Evolutionary conservation across 306 rosid species (phyloP), one percentile per base, ranked within the genome.

Genomic region (Canavalia gladiata): DNA sequence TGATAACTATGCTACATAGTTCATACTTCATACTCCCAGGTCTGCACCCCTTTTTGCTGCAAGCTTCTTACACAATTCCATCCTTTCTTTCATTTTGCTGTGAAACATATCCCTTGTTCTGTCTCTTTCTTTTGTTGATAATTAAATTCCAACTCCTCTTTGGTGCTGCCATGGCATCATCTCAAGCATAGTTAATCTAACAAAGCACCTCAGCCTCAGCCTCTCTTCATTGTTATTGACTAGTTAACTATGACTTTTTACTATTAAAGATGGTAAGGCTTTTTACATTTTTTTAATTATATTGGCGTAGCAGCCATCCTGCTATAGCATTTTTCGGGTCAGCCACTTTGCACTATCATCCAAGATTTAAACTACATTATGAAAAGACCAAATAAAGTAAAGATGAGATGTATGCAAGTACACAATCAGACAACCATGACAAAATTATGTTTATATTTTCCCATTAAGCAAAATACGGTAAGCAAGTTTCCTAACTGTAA

Each of bases 401-500:
- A 39, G 49, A 60, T 47, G 28, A 68, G 2, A 11, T 54, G 30
- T 8, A 67, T n/a, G 52, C 49, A 25, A 54, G 52, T 43, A 78
- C 37, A 45, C 64, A 8, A 46, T 13, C 50, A 43, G 37, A 51
- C 54, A 68, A 78, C 33, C 69, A 57, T 59, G 45, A 43, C 52
- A 9, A 46, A 56, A 56, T 35, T 66, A 39, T 39, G 55, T 28
- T 35, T 75, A 47, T 0, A 79, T 63, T 28, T 66, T 34, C 29
- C 35, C 49, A 79, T 45, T 2, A 63, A 80, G 39, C 8, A 80
- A 80, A 68, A 57, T 49, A 13, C 37, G 18, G 7, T 69, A 75
- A 6, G 30, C 60, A 55, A 25, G 70, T 68, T 82, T 72, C 50
- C 59, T 81, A 55, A 51, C 81, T 28, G 76, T 59, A 74, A 70